A percentile compares a stretch with the other conserved stretches of the same genome.
phyloP scores from a whole-genome alignment of 148 eudicot genomes.

The Agrostemma githago region DNA sequence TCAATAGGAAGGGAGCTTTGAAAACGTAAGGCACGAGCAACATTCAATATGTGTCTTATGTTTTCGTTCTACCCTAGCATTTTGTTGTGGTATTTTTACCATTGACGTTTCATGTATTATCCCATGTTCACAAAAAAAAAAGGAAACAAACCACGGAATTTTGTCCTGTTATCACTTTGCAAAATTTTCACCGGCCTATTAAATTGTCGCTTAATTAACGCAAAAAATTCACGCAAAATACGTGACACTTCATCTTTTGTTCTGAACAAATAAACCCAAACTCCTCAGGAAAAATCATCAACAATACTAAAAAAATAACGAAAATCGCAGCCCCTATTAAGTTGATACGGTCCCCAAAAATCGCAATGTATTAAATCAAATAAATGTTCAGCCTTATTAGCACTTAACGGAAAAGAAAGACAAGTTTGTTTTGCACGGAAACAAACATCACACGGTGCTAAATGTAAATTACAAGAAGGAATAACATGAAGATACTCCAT shows the following conservation, averaged over 20 bases:
- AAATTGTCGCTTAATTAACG: neutral
- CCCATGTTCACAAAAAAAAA: neutral
- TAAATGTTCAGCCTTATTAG: neutral
- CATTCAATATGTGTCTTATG: no score
- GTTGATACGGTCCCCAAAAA: neutral
- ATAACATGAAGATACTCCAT: no score
- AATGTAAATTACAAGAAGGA: neutral
- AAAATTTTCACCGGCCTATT: neutral
- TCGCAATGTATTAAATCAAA: neutral
- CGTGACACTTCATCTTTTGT: neutral
- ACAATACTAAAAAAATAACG: conserved; percentile 3
- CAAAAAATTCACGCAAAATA: neutral
- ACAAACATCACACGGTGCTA: neutral
- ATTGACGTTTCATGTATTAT: no score
- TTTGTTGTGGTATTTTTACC: no score
- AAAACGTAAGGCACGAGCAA: no score
- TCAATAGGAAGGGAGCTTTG: no score
- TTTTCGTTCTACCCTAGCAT: no score
- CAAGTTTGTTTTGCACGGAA: conserved; percentile 6
- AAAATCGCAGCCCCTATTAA: neutral
- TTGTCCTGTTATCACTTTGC: neutral
- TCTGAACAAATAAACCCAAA: conserved; percentile 8
- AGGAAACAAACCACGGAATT: neutral
- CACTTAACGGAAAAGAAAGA: neutral
- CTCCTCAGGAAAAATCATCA: conserved; percentile 4